phyloP scores from a whole-genome alignment of 2,329 filamentous ascomycete species.

The Tolypocladium nubicola region DNA sequence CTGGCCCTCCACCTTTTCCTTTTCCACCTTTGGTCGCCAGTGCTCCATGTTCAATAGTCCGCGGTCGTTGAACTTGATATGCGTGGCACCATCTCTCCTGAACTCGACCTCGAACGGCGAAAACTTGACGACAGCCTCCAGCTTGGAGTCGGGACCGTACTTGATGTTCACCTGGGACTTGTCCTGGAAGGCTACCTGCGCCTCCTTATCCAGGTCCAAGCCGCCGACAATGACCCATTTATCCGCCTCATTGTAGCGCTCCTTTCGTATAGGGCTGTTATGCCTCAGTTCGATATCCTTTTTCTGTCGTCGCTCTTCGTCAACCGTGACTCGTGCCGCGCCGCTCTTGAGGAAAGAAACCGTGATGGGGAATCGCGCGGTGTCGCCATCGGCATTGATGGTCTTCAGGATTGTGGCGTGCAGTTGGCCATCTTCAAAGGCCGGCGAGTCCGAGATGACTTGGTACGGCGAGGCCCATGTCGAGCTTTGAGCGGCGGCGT shows the following conservation, averaged over 20 bases:
- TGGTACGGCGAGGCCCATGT: conserved; percentile 74
- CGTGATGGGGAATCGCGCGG: conserved; percentile 69
- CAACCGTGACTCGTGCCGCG: conserved; percentile 74
- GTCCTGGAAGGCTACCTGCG: conserved; percentile 55
- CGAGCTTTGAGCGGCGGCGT: conserved; percentile 51
- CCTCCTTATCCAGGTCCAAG: conserved; percentile 59
- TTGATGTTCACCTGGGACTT: conserved; percentile 61
- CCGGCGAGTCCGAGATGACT: conserved; percentile 59
- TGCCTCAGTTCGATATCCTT: conserved; percentile 83
- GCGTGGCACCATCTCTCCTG: conserved; percentile 67
- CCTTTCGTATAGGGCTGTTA: conserved; percentile 74
- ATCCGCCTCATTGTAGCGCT: conserved; percentile 87
- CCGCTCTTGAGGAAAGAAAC: conserved; percentile 87
- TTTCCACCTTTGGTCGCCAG: conserved; percentile 80
- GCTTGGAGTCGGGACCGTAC: conserved; percentile 66
- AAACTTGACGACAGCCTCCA: conserved; percentile 76
- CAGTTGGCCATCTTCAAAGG: conserved; percentile 70
- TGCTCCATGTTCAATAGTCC: conserved; percentile 90
- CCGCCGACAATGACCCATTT: conserved; percentile 82
- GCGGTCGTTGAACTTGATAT: conserved; percentile 83
- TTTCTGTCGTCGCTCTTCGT: conserved; percentile 83
- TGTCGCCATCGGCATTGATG: conserved; percentile 49
- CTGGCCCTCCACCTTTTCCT: conserved; percentile 43
- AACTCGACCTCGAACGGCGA: conserved; percentile 81
- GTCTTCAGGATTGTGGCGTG: conserved; percentile 76